Base-by-base conservation (phyloP, 2,329 filamentous ascomycete genomes). In the Ophiocordyceps camponoti-saundersi region DNA sequence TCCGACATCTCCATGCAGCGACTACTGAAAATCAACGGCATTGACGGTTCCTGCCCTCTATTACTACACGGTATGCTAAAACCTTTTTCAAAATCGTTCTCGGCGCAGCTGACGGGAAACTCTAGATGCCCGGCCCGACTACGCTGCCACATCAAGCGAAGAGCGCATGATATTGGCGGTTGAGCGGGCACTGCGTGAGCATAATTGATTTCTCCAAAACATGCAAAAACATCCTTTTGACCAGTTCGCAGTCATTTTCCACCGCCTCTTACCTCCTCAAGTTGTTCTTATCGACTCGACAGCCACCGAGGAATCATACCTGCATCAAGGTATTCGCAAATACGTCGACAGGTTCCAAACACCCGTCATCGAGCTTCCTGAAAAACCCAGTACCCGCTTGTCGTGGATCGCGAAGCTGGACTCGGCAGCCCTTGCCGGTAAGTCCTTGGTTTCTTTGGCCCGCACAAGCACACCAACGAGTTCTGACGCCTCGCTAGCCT, bases 321-420 rank as follows among this genome's bases (percentile, higher is more conserved):
- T 95, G 52, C 64, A 75, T 22, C 67, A 68, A 13, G 80, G 73
- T 0, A 64, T 86, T 30, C 70, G 73, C 41, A 63, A 68, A 15
- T 77, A 79, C 54, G 65, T 77, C 0, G 62, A 64, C 2, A 63
- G 63, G 7, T 64, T 76, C 11, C 64, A 65, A 1, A 69, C 74
- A n/a, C 67, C 86, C 1, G 62, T 93, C 16, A 83, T 96, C 46
- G 80, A 86, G 58, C 68, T 96, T 21, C 85, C 89, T 0, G 66
- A 69, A 36, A 69, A 75, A 47, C 70, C 74, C 2, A 71, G 71
- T 23, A 75, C 81, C 47, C 72, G 77, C 36, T 72, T 89, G 34
- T 67, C 75, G 52, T 96, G 89, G 87, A 69, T 95, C 40, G 77
- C 84, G 1, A 78, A 80, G 51, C 70, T 96, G 13, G 86, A 94